A percentile compares a stretch with the other conserved stretches of the same genome.
phyloP scores from a whole-genome alignment of 352 stramenopile genomes.

The Pythium sp. region DNA sequence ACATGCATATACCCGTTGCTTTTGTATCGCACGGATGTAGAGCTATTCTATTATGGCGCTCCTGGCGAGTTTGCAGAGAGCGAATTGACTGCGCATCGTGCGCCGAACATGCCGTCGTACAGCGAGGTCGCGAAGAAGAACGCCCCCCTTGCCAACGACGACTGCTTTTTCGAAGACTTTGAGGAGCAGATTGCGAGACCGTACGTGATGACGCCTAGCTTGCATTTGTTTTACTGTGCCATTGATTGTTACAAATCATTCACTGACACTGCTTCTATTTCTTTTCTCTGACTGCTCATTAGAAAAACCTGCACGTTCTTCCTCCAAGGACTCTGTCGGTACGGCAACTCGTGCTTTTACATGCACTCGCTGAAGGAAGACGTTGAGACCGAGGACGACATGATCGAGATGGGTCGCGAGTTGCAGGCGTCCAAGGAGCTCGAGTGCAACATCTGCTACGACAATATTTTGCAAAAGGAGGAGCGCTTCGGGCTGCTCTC shows the following conservation, averaged over 20 bases:
- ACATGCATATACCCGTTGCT: background rate
- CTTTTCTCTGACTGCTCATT: background rate
- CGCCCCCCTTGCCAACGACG: slow-evolving; percentile 16
- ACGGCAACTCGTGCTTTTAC: slow-evolving; percentile 81
- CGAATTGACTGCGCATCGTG: slow-evolving; percentile 16
- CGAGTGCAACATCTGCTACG: slow-evolving; percentile 87
- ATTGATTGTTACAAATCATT: background rate
- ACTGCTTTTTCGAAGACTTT: slow-evolving; percentile 27
- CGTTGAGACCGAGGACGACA: slow-evolving; percentile 46
- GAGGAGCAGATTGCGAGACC: slow-evolving; percentile 42
- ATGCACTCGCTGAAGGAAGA: slow-evolving; percentile 53
- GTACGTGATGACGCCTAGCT: slow-evolving; percentile 30
- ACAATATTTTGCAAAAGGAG: slow-evolving; percentile 66
- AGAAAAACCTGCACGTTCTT: slow-evolving; percentile 86
- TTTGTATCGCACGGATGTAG: slow-evolving; percentile 16
- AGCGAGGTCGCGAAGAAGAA: slow-evolving; percentile 54
- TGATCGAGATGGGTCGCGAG: slow-evolving; percentile 56
- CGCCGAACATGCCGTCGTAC: slow-evolving; percentile 44
- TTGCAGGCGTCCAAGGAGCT: slow-evolving; percentile 58
- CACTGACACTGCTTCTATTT: background rate
- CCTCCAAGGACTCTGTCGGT: slow-evolving; percentile 74
- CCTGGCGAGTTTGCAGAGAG: slow-evolving; percentile 59
- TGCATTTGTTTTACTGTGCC: background rate
- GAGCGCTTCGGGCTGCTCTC: slow-evolving; percentile 84
- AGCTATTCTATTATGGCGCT: slow-evolving; percentile 79